Evolutionary conservation across 768 basidiomycete species (phyloP).

Genomic region (Neoboletus subvelutipes): DNA sequence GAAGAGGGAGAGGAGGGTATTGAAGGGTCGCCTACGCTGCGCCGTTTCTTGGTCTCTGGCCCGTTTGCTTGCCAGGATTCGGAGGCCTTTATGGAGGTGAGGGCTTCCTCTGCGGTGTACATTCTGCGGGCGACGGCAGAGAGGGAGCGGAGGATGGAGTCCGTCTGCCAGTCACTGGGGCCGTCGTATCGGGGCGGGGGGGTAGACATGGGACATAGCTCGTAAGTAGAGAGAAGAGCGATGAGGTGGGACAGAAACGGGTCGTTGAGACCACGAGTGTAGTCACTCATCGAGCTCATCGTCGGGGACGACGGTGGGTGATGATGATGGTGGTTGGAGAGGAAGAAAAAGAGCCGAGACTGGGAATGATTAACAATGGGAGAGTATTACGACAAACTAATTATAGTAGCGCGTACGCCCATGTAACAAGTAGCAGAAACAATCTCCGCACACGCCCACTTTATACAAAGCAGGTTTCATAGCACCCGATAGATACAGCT

Average conservation of each 20-base stretch:
- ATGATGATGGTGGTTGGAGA: constrained; percentile 6
- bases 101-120: constrained; percentile 52
- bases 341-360: not conserved
- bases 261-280: constrained; percentile 24
- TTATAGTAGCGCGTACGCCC: not conserved
- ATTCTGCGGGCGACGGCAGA: constrained; percentile 51
- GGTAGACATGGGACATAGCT: constrained; percentile 50
- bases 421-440: not conserved
- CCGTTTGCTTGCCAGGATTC: constrained; percentile 35
- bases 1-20: constrained; percentile 30
- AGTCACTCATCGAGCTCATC: constrained; percentile 36
- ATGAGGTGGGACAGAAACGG: constrained; percentile 55
- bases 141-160: constrained; percentile 54
- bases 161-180: constrained; percentile 56
- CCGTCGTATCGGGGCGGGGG: constrained; percentile 57
- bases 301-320: constrained; percentile 19
- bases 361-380: not conserved
- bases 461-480: not conserved
- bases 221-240: constrained; percentile 59
- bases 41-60: constrained; percentile 47
- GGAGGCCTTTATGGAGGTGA: constrained; percentile 40
- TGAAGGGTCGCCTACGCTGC: constrained; percentile 38
- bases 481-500: constrained; percentile 1
- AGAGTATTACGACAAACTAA: constrained; percentile 4
- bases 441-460: constrained; percentile 22